These are phyloP conservation scores for Xylariaceae sp. DNA, from an alignment of 2,329 filamentous ascomycete species.

Conservation along the genomic window DNA sequence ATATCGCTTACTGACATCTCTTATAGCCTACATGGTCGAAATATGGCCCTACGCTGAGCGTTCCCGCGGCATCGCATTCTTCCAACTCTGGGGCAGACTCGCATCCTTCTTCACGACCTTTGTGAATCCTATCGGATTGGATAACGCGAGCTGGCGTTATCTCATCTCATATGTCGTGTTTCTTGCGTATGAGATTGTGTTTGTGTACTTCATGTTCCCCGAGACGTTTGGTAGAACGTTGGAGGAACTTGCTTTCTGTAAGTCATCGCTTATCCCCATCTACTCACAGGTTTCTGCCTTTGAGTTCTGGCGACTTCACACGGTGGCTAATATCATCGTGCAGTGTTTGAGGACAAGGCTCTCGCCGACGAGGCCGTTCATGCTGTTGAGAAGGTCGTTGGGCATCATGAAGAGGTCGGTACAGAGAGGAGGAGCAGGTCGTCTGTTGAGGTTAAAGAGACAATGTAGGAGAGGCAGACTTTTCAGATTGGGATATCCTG, in stretches of 20 bases:
- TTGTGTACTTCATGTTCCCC: slow-evolving; percentile 80
- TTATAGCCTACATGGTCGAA: slow-evolving; percentile 52
- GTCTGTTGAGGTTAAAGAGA: background rate
- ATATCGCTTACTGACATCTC: background rate
- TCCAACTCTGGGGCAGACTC: slow-evolving; percentile 51
- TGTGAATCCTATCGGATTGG: slow-evolving; percentile 44
- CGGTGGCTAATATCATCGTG: background rate
- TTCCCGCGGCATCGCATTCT: slow-evolving; percentile 56
- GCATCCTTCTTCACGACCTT: slow-evolving; percentile 43
- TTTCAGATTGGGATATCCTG: too few relatives aligned
- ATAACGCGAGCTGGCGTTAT: slow-evolving; percentile 41
- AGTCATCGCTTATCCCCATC: slow-evolving; percentile 16
- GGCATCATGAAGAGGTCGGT: slow-evolving; percentile 15
- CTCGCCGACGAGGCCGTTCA: slow-evolving; percentile 37
- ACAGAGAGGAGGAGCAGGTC: background rate
- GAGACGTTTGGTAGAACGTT: slow-evolving; percentile 79
- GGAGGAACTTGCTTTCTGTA: slow-evolving; percentile 58
- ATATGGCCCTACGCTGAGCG: slow-evolving; percentile 56
- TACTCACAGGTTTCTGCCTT: background rate
- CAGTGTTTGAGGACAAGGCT: slow-evolving; percentile 41
- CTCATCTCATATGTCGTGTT: slow-evolving; percentile 44
- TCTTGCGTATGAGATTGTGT: slow-evolving; percentile 39
- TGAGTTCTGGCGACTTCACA: slow-evolving; percentile 10
- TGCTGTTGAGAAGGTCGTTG: slow-evolving; percentile 39
- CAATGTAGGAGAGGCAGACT: background rate